Base-by-base conservation (phyloP, 192 early-diverging fungal genomes). In the Coemansia aciculifera region DNA sequence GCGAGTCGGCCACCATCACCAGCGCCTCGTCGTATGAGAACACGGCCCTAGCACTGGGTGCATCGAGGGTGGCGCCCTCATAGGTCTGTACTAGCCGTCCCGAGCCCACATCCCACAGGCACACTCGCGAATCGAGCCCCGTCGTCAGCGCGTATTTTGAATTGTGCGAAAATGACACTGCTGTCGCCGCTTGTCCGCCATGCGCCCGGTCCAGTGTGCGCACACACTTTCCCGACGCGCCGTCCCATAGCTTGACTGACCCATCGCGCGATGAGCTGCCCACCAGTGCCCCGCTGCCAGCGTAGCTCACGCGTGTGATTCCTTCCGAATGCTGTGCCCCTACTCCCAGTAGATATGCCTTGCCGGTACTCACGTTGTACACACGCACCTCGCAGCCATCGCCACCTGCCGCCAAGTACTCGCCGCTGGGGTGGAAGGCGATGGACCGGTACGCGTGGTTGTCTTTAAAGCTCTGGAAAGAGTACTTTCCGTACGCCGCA, bases 401-500 rank as follows among this genome's bases (percentile, higher is more conserved):
- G 27, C 92, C 89, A 34, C 89, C 90, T 9, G 91, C 89, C 2
- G 90, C 79, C 36, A 98, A 72, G 75, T 86, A 96, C 72, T 96
- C 94, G 46, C 95, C 96, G 5, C 90, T 91, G 12, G 96, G 96
- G 79, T 98, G 96, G 81, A 98, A 98, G 5, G 86, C 86, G 9
- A 97, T 90, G 6, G 92, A 91, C 32, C 88, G 75, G 67, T 93
- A 90, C 7, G 91, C 84, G 62, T 89, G 86, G 24, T 91, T 85
- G 75, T 97, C 94, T 79, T 89, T 86, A 29, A 96, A 79, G 79
- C 90, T 94, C 66, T 93, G 81, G 73, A 95, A 95, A 13, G 92
- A 86, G 67, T 91, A 73, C 67, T 95, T 97, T 3, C 90, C 89
- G 13, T 89, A 88, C 3, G 91, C 85, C 63, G 88, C 92, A 39